Evolutionary conservation across 2,329 filamentous ascomycete species (phyloP).

Genomic region (Fonsecaea multimorphosa): DNA sequence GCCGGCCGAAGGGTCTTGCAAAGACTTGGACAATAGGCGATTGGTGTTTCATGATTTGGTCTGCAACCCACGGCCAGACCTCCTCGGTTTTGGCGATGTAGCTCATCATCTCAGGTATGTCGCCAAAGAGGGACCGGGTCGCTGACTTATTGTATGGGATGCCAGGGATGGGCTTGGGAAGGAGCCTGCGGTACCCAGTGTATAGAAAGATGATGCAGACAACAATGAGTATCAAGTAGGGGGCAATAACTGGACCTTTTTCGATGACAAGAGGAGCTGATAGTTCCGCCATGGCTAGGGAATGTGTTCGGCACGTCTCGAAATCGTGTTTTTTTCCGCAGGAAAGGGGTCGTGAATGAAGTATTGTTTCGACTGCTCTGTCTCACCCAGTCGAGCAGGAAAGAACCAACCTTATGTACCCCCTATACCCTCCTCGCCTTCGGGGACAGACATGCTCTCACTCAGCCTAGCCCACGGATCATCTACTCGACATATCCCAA

Average conservation of each 20-base stretch:
- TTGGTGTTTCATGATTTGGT: constrained; percentile 41
- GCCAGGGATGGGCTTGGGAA: constrained; percentile 24
- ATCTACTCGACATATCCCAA: not conserved
- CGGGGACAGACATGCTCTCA: not conserved
- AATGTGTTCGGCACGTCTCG: not conserved
- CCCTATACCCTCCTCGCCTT: not conserved
- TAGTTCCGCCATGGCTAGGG: not conserved
- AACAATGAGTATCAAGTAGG: not conserved
- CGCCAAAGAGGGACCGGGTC: constrained; percentile 11
- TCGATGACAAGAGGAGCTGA: not conserved
- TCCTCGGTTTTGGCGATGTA: constrained; percentile 16
- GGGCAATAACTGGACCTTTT: not conserved
- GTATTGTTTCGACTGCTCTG: not conserved
- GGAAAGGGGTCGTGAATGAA: not conserved
- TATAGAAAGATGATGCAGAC: constrained; percentile 4
- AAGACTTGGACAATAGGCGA: constrained; percentile 58
- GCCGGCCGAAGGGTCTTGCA: constrained; percentile 51
- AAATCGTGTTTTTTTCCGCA: not conserved
- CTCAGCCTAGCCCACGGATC: not conserved
- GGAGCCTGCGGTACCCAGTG: constrained; percentile 12
- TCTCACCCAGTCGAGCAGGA: not conserved
- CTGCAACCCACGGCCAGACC: constrained; percentile 15
- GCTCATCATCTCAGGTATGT: constrained; percentile 20
- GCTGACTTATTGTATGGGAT: constrained; percentile 25
- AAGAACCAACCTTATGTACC: not conserved